Base-by-base conservation (phyloP, 768 basidiomycete genomes). In the Tricholoma bakamatsutake region DNA sequence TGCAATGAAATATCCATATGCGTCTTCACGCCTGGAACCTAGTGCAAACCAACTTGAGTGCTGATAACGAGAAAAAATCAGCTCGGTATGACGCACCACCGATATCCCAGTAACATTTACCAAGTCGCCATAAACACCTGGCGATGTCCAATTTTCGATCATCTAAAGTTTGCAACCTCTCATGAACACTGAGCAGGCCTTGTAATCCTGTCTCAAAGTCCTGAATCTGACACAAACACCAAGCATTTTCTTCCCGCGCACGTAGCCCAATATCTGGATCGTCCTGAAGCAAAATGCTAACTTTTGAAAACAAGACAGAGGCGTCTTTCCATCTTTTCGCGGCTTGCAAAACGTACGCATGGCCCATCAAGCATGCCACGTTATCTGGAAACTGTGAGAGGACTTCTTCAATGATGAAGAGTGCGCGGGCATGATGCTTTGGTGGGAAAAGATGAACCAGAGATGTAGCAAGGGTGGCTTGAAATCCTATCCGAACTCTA, bases 361-460 rank as follows among this genome's bases (percentile, higher is more conserved):
- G 81, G 13, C 84, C 84, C 71, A 94, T 84, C 42, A 96, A 74
- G 27, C 83, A 84, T 11, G 77, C 67, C 8, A 82, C 71, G 61
- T 93, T 87, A 50, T 79, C 63, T 0, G 88, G 82, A 37, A 86
- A 82, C 33, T 77, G 70, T 2, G 72, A 61, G 0, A 98, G 79
- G 13, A 96, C 77, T 4, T 85, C 82, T 31, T 89, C 82, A 18
- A 98, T 75, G 9, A 97, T 77, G 15, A 78, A 73, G 24, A 87
- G 72, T 1, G 97, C 96, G 51, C 87, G 83, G 10, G 73, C 61
- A 66, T 98, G 96, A 62, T 98, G 88, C 62, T 94, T 94, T 0
- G 96, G 96, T 28, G 95, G 85, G 67, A 83, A 91, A 49, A 89
- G 76, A 64, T 97, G 88, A 3, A 93, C 88, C 13, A 97, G 77